These are phyloP conservation scores for Arctium lappa DNA, from an alignment of 129 eudicot genomes.

Conservation along the genomic window DNA sequence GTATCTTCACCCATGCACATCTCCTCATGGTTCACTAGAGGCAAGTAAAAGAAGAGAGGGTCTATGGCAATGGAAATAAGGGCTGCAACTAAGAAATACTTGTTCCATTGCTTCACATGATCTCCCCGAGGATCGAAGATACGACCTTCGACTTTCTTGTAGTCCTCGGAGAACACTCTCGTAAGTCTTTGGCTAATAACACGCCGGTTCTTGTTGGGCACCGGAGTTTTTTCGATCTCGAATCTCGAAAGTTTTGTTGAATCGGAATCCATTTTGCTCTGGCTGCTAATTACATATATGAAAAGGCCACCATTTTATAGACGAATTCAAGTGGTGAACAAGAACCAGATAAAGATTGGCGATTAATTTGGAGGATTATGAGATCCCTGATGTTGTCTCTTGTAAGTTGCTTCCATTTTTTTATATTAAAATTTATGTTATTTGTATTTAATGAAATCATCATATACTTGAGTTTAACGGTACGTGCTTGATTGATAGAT, in stretches of 20 bases:
- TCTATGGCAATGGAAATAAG: slow-evolving; percentile 63
- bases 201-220: slow-evolving; percentile 13
- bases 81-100: slow-evolving; percentile 49
- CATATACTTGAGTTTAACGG: background rate
- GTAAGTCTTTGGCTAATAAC: slow-evolving; percentile 43
- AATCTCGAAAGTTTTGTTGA: slow-evolving; percentile 20
- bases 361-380: background rate
- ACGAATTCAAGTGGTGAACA: background rate
- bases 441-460: background rate
- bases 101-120: slow-evolving; percentile 47
- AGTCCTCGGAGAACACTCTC: slow-evolving; percentile 67
- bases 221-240: slow-evolving; percentile 29
- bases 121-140: slow-evolving; percentile 62
- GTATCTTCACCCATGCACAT: slow-evolving; percentile 56
- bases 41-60: slow-evolving; percentile 76
- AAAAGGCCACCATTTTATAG: background rate
- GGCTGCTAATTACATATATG: background rate
- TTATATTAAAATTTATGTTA: background rate
- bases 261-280: slow-evolving; percentile 22
- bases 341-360: background rate
- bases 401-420: background rate
- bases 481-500: background rate
- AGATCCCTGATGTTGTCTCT: slow-evolving; percentile 15
- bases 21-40: slow-evolving; percentile 35
- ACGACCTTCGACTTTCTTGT: slow-evolving; percentile 28